Conservation (phyloP, 148 eudicot genomes). For the Vaccinium macrocarpon region DNA sequence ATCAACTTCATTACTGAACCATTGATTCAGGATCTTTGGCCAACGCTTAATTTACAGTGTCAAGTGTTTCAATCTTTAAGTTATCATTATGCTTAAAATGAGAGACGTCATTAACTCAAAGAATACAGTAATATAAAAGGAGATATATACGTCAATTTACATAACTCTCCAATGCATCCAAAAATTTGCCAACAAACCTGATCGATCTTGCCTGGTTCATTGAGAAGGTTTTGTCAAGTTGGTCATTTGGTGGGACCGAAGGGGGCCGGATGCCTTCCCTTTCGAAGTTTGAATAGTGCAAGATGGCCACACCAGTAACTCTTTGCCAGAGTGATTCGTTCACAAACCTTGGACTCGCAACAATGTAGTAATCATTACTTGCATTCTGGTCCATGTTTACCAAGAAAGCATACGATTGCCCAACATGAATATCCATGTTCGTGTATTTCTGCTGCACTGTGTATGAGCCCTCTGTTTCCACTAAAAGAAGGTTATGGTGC, state of each 20-base stretch:
- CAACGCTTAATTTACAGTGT: not conserved
- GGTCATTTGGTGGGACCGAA: conserved; percentile 84
- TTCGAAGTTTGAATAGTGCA: conserved; percentile 84
- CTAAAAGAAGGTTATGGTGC: conserved; percentile 80
- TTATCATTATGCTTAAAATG: conserved; percentile 1
- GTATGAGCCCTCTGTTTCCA: conserved; percentile 93
- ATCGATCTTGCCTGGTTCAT: conserved; percentile 99
- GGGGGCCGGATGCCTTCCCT: conserved; percentile 93
- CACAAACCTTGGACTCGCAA: conserved; percentile 86
- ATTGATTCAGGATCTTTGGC: not conserved
- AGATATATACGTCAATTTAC: not conserved
- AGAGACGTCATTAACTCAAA: not conserved
- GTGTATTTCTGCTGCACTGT: conserved; percentile 95
- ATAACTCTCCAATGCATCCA: not conserved
- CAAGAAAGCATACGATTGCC: conserved; percentile 89
- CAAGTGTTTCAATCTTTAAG: not conserved
- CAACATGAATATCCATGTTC: conserved; percentile 90
- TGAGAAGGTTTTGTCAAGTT: conserved; percentile 81
- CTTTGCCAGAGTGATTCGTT: conserved; percentile 73
- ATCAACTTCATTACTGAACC: too few species aligned
- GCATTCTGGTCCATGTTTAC: conserved; percentile 95
- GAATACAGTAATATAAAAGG: not conserved
- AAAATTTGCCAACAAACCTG: conserved; percentile 52
- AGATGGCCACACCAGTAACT: conserved; percentile 90
- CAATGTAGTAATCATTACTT: conserved; percentile 89